Conservation (phyloP, 495 filamentous ascomycete species). For the Xylaria acuta region DNA sequence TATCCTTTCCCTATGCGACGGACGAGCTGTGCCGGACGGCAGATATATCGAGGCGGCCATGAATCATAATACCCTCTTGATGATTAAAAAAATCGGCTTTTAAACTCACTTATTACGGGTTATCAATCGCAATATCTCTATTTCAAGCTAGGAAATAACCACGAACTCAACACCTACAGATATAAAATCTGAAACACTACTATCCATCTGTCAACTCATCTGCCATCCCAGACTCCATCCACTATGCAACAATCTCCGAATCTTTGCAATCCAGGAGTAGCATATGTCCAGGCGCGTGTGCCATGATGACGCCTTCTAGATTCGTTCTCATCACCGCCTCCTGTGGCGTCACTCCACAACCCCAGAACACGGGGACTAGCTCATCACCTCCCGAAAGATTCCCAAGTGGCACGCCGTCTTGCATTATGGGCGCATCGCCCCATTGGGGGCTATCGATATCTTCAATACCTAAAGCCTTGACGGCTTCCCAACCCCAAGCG, state of each 20-base stretch:
- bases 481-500: conserved; percentile 64
- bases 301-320: conserved; percentile 57
- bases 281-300: conserved; percentile 64
- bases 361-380: conserved; percentile 64
- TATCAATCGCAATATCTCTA: background rate
- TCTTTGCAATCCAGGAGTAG: conserved; percentile 55
- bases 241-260: conserved; percentile 32
- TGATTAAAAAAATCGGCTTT: background rate
- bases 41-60: background rate
- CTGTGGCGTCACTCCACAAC: conserved; percentile 66
- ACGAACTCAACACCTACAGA: background rate
- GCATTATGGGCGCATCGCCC: conserved; percentile 47
- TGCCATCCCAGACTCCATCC: background rate
- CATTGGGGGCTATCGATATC: conserved; percentile 55
- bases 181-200: background rate
- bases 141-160: background rate
- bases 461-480: conserved; percentile 51
- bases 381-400: conserved; percentile 40
- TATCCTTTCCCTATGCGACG: background rate
- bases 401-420: conserved; percentile 35
- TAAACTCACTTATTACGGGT: background rate
- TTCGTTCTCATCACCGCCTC: conserved; percentile 58
- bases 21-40: background rate
- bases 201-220: background rate
- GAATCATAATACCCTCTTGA: background rate